These are phyloP conservation scores for Boletus vermiculosoides DNA, from an alignment of 768 basidiomycete species.

Conservation along the genomic window DNA sequence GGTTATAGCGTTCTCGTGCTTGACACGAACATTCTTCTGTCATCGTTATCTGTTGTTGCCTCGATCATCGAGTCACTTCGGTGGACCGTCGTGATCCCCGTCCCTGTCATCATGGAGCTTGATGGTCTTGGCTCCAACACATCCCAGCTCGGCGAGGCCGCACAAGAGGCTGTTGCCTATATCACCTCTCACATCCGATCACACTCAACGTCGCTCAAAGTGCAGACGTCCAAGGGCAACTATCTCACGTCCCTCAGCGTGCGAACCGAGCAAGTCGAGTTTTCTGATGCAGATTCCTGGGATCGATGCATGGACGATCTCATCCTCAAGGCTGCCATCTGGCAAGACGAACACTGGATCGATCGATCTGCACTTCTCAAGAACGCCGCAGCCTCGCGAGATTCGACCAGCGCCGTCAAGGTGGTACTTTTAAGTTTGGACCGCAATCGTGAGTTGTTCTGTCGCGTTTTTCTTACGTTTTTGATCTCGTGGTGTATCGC, in stretches of 20 bases:
- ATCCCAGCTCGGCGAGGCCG: conserved; percentile 69
- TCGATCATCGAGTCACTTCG: conserved; percentile 73
- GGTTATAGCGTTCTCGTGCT: conserved; percentile 91
- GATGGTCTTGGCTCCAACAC: conserved; percentile 79
- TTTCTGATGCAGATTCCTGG: conserved; percentile 45
- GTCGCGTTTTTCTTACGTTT: conserved; percentile 9
- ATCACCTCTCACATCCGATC: conserved; percentile 74
- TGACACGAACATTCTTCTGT: conserved; percentile 93
- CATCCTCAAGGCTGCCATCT: conserved; percentile 87
- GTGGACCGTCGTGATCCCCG: conserved; percentile 90
- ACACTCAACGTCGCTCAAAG: conserved; percentile 77
- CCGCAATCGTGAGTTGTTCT: conserved; percentile 70
- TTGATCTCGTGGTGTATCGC: conserved; percentile 8
- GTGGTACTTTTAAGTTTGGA: conserved; percentile 90
- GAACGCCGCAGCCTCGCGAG: conserved; percentile 29
- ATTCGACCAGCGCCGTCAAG: conserved; percentile 57
- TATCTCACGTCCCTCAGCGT: conserved; percentile 82
- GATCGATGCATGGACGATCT: conserved; percentile 92
- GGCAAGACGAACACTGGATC: conserved; percentile 92
- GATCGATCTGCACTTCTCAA: conserved; percentile 78
- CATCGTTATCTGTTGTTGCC: conserved; percentile 70
- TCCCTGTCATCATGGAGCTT: conserved; percentile 95
- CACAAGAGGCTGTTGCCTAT: conserved; percentile 69
- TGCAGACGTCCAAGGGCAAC: conserved; percentile 94
- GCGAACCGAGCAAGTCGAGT: conserved; percentile 81